phyloP scores from a whole-genome alignment of 2,329 filamentous ascomycete species.

The Colletotrichum siamense region DNA sequence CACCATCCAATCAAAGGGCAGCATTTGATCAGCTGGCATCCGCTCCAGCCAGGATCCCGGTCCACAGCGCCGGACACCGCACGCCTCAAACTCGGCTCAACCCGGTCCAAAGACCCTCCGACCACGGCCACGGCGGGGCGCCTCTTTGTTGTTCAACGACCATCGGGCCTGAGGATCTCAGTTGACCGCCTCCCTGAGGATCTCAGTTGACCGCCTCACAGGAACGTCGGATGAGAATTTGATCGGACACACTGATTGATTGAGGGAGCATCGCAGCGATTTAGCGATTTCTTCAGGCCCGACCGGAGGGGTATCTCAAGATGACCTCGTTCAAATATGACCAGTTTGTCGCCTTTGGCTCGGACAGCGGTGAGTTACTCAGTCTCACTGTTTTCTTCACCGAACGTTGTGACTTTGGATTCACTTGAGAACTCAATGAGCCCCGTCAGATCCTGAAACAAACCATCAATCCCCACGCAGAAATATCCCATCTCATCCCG shows the following conservation, averaged over 20 bases:
- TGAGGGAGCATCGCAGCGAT: background rate
- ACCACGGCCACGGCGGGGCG: background rate
- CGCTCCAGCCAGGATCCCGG: constrained; percentile 4
- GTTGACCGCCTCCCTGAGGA: background rate
- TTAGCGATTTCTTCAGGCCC: background rate
- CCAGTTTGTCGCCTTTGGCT: constrained; percentile 49
- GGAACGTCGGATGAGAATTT: background rate
- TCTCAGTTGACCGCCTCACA: background rate
- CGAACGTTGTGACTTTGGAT: fast-evolving
- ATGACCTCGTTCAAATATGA: constrained; percentile 29
- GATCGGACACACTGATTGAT: background rate
- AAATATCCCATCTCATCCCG: background rate
- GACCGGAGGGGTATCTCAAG: background rate
- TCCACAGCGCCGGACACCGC: background rate
- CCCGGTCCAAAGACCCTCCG: constrained; percentile 4
- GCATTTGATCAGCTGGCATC: background rate
- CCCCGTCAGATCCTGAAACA: background rate
- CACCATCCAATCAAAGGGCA: background rate
- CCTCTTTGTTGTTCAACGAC: background rate
- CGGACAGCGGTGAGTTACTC: constrained; percentile 47
- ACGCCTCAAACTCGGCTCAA: background rate
- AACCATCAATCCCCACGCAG: fast-evolving
- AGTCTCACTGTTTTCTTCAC: background rate
- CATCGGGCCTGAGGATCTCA: background rate
- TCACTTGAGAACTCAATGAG: background rate